Percentiles rank a stretch among this genome's conserved stretches.
Evolutionary conservation across 192 early-diverging fungal species (phyloP).

Genomic region (Endogone sp.): DNA sequence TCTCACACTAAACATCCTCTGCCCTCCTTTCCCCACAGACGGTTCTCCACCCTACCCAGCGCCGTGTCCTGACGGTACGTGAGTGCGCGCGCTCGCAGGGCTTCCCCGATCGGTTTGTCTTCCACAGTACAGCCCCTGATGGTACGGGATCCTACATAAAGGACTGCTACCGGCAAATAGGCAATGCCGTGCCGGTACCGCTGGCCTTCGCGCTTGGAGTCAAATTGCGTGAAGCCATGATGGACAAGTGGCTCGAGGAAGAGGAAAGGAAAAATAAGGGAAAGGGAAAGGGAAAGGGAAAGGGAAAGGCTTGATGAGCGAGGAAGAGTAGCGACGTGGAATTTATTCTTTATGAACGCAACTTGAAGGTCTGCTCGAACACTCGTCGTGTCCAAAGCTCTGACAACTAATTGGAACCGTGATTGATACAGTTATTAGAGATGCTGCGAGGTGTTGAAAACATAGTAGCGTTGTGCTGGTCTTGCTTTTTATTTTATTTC

Average conservation of each 20-base stretch:
- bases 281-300: too few relatives aligned
- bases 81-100: constrained; percentile 69
- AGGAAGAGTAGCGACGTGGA: too few relatives aligned
- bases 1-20: too few relatives aligned
- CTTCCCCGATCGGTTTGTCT: constrained; percentile 61
- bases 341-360: too few relatives aligned
- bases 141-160: constrained; percentile 14
- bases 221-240: constrained; percentile 45
- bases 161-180: constrained; percentile 60
- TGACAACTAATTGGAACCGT: too few relatives aligned
- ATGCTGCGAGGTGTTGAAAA: too few relatives aligned
- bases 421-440: too few relatives aligned
- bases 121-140: constrained; percentile 34
- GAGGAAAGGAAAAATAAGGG: neutral
- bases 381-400: too few relatives aligned
- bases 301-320: too few relatives aligned
- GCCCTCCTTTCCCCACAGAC: constrained; percentile 24
- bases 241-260: constrained; percentile 18
- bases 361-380: too few relatives aligned
- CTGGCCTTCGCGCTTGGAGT: constrained; percentile 55
- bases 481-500: too few relatives aligned
- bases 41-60: constrained; percentile 59
- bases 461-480: too few relatives aligned
- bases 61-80: constrained; percentile 52
- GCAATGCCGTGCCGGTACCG: constrained; percentile 69